phyloP scores from a whole-genome alignment of 352 stramenopile species.

The Globisporangium recalcitrans region DNA sequence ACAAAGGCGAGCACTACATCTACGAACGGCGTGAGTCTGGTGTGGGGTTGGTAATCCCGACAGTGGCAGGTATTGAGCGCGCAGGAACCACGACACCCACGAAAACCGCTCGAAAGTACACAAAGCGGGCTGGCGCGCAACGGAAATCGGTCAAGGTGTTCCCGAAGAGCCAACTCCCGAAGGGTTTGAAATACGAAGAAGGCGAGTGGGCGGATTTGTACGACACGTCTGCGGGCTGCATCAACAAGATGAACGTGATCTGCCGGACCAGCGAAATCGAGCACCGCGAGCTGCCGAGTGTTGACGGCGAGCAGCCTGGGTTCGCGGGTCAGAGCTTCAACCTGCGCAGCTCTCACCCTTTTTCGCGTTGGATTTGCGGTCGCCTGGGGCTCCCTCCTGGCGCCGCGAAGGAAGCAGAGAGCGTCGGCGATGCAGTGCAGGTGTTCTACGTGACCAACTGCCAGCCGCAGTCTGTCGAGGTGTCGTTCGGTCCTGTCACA shows the following conservation, averaged over 20 bases:
- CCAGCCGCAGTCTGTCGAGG: constrained; percentile 78
- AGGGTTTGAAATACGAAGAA: constrained; percentile 44
- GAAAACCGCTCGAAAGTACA: constrained; percentile 34
- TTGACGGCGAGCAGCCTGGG: constrained; percentile 42
- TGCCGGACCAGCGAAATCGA: constrained; percentile 69
- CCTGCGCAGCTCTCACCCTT: constrained; percentile 52
- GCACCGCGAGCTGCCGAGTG: constrained; percentile 59
- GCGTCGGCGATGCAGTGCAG: constrained; percentile 90
- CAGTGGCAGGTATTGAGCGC: constrained; percentile 65
- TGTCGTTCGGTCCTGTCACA: constrained; percentile 58
- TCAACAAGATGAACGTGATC: constrained; percentile 81
- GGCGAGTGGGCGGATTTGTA: constrained; percentile 74
- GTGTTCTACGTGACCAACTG: constrained; percentile 92
- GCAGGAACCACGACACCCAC: constrained; percentile 50
- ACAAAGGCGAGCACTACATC: constrained; percentile 85
- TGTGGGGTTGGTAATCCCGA: constrained; percentile 78
- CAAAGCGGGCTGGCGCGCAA: constrained; percentile 19
- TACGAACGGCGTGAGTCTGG: constrained; percentile 79
- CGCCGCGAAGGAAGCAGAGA: constrained; percentile 95
- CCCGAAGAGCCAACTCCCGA: constrained; percentile 38
- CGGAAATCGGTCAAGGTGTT: constrained; percentile 35
- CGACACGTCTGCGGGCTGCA: constrained; percentile 42
- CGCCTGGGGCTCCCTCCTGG: constrained; percentile 88
- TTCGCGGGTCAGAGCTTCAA: constrained; percentile 89
- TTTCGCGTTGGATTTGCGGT: constrained; percentile 88